Conservation (phyloP, 2,329 filamentous ascomycete species). For the Penicillium psychrosexuale region DNA sequence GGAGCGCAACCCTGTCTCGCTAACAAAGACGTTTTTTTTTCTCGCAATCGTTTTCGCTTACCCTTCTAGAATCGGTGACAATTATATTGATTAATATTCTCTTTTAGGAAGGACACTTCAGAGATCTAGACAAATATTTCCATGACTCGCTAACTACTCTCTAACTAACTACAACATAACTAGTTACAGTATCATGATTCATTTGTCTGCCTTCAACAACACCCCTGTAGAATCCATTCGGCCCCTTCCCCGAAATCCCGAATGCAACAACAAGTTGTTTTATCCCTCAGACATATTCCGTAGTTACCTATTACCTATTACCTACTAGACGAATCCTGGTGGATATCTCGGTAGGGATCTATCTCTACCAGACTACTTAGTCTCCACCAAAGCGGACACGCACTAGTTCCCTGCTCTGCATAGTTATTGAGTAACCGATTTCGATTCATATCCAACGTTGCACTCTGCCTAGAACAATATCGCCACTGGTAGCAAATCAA, state of each 20-base stretch:
- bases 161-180: no score
- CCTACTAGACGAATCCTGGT: neutral
- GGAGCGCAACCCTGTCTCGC: constrained; percentile 4
- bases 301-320: neutral
- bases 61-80: neutral
- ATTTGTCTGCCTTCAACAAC: neutral
- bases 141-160: neutral
- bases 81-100: neutral
- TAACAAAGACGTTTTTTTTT: neutral
- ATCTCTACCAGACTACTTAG: constrained; percentile 3
- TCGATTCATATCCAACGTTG: constrained; percentile 4
- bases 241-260: constrained; percentile 4
- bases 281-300: neutral
- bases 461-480: constrained; percentile 3
- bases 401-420: neutral
- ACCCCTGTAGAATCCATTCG: neutral
- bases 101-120: neutral
- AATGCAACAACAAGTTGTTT: constrained; percentile 4
- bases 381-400: neutral
- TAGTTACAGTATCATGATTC: neutral
- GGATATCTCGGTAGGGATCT: neutral
- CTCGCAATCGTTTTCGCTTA: constrained; percentile 1
- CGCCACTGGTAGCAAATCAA: constrained; percentile 4
- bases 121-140: neutral
- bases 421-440: neutral